Base-by-base conservation (phyloP, 805 yeast genomes). In the Metschnikowia baotianmanensis region DNA sequence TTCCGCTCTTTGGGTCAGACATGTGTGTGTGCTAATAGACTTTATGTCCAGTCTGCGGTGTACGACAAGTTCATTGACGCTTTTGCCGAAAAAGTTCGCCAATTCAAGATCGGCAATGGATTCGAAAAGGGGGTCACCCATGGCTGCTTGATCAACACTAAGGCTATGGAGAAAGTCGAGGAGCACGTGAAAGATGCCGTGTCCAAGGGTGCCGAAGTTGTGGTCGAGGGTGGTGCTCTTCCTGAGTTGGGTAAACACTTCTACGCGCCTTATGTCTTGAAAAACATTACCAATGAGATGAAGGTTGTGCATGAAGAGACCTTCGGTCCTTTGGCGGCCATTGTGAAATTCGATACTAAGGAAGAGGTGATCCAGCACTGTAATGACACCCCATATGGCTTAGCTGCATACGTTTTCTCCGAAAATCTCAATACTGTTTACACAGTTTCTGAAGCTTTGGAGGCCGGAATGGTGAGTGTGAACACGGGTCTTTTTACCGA, bases 1-100 rank as follows among this genome's bases (percentile, higher is more conserved):
- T 81, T 83, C 64, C 74, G 93, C 58, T 82, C 83, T 20, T 74
- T 83, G 31, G 93, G 93, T 46, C 93, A 85, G 63, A 83, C 90
- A 4, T 86, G 95, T 64, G 83, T 83, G 29, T 83, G 89, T 58
- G 88, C 89, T 33, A 83, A 83, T 63, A 71, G 90, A 55, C 58
- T 84, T 34, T 84, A 72, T 55, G 74, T 84, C 24, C 93, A 86
- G 54, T 73, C 70, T 31, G 66, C 67, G 9, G 58, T 86, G n/a
- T 81, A 84, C 53, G 87, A 82, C 39, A 70, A 76, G 53, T 83
- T 84, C 51, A 64, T 76, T 7, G 57, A 61, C 32, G 71, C 62
- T 51, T 68, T 85, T 39, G 66, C 71, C 8, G 75, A 57, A 6
- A 71, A 64, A 43, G 82, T 79, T 18, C 47, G 46, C 18, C 41